These are phyloP conservation scores for Plasmodium vivax DNA, from an alignment of 169 alveolate species.

Conservation along the genomic window DNA sequence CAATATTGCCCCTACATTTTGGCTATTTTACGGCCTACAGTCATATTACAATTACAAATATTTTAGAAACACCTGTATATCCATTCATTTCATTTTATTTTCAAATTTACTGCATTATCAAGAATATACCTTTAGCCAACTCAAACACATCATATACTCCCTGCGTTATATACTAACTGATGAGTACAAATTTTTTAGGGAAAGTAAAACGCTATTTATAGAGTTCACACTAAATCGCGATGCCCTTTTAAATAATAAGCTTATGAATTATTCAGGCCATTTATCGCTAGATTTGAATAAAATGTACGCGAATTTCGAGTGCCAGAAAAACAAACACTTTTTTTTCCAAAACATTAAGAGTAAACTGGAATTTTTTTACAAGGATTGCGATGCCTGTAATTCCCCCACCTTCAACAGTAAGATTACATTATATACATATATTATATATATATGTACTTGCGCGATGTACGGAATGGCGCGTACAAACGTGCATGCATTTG, in stretches of 20 bases:
- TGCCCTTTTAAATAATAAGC: constrained; percentile 42
- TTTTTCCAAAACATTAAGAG: constrained; percentile 39
- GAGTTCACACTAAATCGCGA: constrained; percentile 44
- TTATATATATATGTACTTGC: neutral
- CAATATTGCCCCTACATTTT: constrained; percentile 91
- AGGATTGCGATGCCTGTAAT: constrained; percentile 62
- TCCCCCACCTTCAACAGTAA: constrained; percentile 63
- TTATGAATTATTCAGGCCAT: constrained; percentile 27
- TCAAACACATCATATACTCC: constrained; percentile 44
- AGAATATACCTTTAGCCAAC: constrained; percentile 53
- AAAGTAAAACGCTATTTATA: constrained; percentile 24
- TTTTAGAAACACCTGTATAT: constrained; percentile 83
- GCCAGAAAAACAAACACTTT: constrained; percentile 34
- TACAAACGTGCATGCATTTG: neutral
- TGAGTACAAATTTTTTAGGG: constrained; percentile 44
- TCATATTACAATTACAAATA: constrained; percentile 81
- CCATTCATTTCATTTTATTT: constrained; percentile 80
- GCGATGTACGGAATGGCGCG: neutral
- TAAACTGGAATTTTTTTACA: constrained; percentile 43
- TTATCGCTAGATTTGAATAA: constrained; percentile 19
- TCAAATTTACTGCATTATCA: constrained; percentile 70
- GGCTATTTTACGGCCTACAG: constrained; percentile 89
- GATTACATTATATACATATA: neutral
- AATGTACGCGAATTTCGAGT: constrained; percentile 31
- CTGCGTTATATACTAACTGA: constrained; percentile 37